Evolutionary conservation across 208 protist species (phyloP).

Genomic region (Leptomonas pyrrhocoris): DNA sequence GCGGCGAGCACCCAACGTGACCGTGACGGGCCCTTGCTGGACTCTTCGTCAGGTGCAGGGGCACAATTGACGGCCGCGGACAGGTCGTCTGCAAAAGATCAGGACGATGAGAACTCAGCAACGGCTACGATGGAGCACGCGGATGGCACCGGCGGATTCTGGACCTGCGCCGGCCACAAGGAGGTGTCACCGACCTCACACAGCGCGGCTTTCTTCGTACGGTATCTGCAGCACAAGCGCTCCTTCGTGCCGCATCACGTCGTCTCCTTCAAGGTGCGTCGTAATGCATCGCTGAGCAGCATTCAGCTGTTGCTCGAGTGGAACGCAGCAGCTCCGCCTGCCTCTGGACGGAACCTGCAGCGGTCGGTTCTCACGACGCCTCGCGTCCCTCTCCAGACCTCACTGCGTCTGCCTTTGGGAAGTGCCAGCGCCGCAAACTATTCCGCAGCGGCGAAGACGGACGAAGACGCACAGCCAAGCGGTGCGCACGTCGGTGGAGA

Average conservation of each 20-base stretch:
- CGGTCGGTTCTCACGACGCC: not conserved
- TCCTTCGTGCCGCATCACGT: constrained; percentile 9
- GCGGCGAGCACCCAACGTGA: not conserved
- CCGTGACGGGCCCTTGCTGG: not conserved
- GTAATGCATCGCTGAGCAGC: constrained; percentile 17
- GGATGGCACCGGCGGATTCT: not conserved
- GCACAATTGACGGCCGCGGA: not conserved
- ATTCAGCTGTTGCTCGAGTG: constrained; percentile 32
- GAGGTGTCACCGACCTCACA: not conserved
- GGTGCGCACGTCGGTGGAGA: not conserved
- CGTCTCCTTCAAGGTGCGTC: constrained; percentile 16
- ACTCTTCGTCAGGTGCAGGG: not conserved
- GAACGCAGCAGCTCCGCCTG: not conserved
- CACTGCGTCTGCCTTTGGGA: not conserved
- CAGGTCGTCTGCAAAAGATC: not conserved
- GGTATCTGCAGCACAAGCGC: constrained; percentile 8
- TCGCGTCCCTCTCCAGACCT: not conserved
- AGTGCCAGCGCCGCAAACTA: not conserved
- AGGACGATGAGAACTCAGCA: not conserved
- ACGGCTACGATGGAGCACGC: not conserved
- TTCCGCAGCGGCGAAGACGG: not conserved
- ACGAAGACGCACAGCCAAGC: not conserved
- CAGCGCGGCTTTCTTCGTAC: not conserved
- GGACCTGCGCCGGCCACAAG: constrained; percentile 10
- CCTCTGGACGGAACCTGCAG: not conserved